Percentiles rank a stretch among this genome's conserved stretches.
phyloP scores from a whole-genome alignment of 2,329 filamentous ascomycete genomes.

The Penicillium sp. region DNA sequence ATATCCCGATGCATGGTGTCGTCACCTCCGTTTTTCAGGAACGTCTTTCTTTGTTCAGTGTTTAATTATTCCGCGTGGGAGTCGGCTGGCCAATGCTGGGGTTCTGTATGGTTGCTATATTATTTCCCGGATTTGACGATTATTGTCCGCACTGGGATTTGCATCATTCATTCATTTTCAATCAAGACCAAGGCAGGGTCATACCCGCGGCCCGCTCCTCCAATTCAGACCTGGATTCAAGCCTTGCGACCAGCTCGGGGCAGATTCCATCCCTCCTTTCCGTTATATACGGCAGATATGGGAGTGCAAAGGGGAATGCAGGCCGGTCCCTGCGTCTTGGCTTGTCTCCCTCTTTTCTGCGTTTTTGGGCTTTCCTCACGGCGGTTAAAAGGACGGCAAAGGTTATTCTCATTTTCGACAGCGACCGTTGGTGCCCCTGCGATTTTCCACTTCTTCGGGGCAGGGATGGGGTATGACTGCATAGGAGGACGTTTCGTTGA shows the following conservation, averaged over 20 bases:
- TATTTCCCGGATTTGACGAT: constrained; percentile 7
- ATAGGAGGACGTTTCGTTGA: constrained; percentile 13
- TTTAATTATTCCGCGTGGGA: constrained; percentile 7
- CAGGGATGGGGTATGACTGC: constrained; percentile 12
- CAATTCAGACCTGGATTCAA: not conserved
- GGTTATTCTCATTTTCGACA: not conserved
- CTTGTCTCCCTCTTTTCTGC: not conserved
- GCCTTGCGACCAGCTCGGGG: not conserved
- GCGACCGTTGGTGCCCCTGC: constrained; percentile 1
- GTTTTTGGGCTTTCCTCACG: constrained; percentile 5
- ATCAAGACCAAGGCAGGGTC: not conserved
- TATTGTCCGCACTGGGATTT: constrained; percentile 3
- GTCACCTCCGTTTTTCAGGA: not conserved
- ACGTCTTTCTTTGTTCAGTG: constrained; percentile 5
- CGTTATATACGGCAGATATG: not conserved
- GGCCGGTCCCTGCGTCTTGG: not conserved
- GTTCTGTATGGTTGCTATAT: constrained; percentile 1
- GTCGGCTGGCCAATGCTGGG: not conserved
- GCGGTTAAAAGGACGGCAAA: constrained; percentile 6
- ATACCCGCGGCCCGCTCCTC: not conserved
- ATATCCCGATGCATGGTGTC: constrained; percentile 12
- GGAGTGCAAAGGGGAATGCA: not conserved
- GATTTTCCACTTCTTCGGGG: not conserved
- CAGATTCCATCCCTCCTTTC: not conserved
- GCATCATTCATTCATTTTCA: constrained; percentile 4